Base-by-base conservation (phyloP, 345 rosid species). In the Linum trigynum region DNA sequence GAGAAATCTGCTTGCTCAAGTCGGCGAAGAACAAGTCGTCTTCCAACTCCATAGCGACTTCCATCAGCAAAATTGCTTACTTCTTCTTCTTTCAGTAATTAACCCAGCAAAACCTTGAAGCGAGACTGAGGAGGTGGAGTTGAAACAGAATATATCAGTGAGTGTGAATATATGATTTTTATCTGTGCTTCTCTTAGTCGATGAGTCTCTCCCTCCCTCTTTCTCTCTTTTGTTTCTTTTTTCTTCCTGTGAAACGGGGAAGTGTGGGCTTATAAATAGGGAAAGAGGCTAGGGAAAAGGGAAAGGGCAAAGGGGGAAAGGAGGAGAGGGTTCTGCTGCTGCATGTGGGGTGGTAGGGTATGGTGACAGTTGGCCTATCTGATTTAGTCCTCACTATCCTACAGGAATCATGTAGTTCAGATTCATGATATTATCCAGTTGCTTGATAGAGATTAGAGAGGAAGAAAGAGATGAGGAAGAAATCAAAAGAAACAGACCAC, bases 11-110 rank as follows among this genome's bases (percentile, higher is more conserved):
- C 84, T 75, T 88, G 87, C 92, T 90, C 41, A 92, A 78, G 79
- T 92, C 97, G 65, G 97, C 97, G 71, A 88, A 92, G 73, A 79
- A 81, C 76, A 85, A 59, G 73, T 90, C 98, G 82, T 92, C 98
- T 77, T 92, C 98, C 42, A 86, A 72, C 69, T 89, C 98, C 81
- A 83, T 73, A 55, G 86, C 75, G 55, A 75, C 75, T 71, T 78
- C 82, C 83, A 77, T 76, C 39, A 40, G 38, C 56, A 61, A 48
- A 11, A 9, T 39, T 14, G 62, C 3, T 48, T 48, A 4, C 53
- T 48, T 41, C 9, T 23, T 23, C 32, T 23, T 23, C 32, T 1
- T 23, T 23, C 32, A 23, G 32, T 23, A 23, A 23, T 23, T 23
- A 23, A 23, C 32, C 32, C 32, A 23, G 32, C 32, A 23, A 23